Evolutionary conservation across 257 asterid genomes (phyloP), one percentile per base, ranked within the genome.

Genomic region (Solanum virginianum): DNA sequence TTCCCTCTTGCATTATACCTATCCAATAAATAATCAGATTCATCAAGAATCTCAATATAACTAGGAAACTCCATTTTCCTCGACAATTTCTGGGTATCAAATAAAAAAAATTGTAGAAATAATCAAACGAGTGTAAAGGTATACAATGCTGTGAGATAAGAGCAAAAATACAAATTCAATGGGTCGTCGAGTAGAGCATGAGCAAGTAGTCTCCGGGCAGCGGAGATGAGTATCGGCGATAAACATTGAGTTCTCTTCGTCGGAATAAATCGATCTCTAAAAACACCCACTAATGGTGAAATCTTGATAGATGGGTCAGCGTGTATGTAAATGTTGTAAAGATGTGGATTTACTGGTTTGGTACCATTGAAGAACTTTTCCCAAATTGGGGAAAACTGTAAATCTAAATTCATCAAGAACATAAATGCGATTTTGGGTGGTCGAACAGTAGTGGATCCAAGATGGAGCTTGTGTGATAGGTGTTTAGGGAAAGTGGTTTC

Each of bases 391-490:
- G 92, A 89, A 88, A 95, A 94, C 80, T 90, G 84, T 80, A 96
- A 92, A 68, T 88, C 90, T 57, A 98, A 90, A 86, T 96, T 94
- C 18, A 95, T 96, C 62, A 96, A 90, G 86, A 96, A 96, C 15
- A 96, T 88, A 89, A 96, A 96, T 8, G 98, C 98, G 86, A 96
- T 93, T 63, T 96, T 96, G 74, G 98, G 97, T 20, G 93, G 94
- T 84, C 92, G 92, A 82, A 91, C 89, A 14, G 45, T 77, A 85
- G 93, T 83, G 85, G 95, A 80, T 80, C 96, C 93, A 54, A 93
- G 91, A 56, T 89, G 95, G 53, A 94, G 89, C 80, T 1, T 69
- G 82, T 20, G 77, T 54, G 24, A 68, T 10, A 69, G 77, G 36
- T 18, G 79, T 47, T 59, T 68, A 3, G 60, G 84, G 84, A 86